phyloP scores from a whole-genome alignment of 2,329 filamentous ascomycete species.

The Aspergillus terreus region DNA sequence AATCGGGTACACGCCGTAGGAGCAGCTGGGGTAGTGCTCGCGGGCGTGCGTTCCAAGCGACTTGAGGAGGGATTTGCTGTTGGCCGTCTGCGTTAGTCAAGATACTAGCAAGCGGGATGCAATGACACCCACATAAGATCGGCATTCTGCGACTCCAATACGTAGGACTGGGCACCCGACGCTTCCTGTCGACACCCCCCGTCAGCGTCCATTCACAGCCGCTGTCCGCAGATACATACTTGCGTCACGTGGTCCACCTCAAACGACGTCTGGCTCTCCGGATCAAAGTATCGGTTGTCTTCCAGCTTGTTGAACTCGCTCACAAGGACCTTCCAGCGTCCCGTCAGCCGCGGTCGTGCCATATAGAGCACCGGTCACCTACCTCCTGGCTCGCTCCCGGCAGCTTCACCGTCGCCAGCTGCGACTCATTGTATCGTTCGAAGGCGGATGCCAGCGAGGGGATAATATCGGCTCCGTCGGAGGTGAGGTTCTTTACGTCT shows the following conservation, averaged over 20 bases:
- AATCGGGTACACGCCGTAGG: slow-evolving; percentile 78
- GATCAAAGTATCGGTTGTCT: slow-evolving; percentile 81
- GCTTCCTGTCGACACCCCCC: slow-evolving; percentile 59
- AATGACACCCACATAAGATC: slow-evolving; percentile 69
- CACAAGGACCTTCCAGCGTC: slow-evolving; percentile 60
- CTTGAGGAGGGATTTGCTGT: slow-evolving; percentile 79
- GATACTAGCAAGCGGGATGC: too few relatives aligned
- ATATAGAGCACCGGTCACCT: slow-evolving; percentile 15
- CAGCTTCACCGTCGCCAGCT: slow-evolving; percentile 83
- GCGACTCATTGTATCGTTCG: slow-evolving; percentile 93
- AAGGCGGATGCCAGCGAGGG: slow-evolving; percentile 77
- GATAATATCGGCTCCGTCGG: slow-evolving; percentile 64
- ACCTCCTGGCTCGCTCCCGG: slow-evolving; percentile 80
- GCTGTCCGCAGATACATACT: slow-evolving; percentile 38
- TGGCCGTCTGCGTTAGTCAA: slow-evolving; percentile 1
- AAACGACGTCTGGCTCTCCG: slow-evolving; percentile 83
- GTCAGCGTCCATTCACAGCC: not conserved
- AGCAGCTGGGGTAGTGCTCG: slow-evolving; percentile 83
- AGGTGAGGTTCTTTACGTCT: slow-evolving; percentile 88
- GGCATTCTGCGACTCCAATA: slow-evolving; percentile 69
- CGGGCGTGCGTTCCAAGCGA: slow-evolving; percentile 69
- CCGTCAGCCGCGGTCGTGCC: slow-evolving; percentile 9
- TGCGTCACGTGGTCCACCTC: slow-evolving; percentile 80
- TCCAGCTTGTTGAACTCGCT: slow-evolving; percentile 82
- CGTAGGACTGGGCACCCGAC: slow-evolving; percentile 74